These are phyloP conservation scores for Millerozyma acaciae DNA, from an alignment of 805 yeast species.

Conservation along the genomic window DNA sequence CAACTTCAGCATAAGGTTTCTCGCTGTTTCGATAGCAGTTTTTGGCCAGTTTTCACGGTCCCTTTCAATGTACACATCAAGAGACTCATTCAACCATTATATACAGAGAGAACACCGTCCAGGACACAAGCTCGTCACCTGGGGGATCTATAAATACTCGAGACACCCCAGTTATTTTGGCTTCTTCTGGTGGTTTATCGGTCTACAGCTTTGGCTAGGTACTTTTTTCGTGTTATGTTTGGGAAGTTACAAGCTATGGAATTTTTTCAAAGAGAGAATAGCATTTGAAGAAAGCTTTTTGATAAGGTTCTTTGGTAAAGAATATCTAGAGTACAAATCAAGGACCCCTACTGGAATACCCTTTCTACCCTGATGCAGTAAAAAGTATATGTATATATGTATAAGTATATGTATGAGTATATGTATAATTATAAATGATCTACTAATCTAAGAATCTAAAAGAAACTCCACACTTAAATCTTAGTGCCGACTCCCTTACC, in stretches of 20 bases:
- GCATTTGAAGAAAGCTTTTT: constrained; percentile 65
- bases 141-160: constrained; percentile 61
- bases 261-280: constrained; percentile 69
- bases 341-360: constrained; percentile 62
- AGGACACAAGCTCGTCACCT: constrained; percentile 66
- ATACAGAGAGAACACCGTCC: constrained; percentile 50
- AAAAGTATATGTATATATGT: neutral
- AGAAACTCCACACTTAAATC: neutral
- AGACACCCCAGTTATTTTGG: constrained; percentile 94
- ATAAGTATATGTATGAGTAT: neutral
- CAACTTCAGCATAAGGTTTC: neutral
- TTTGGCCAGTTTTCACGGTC: constrained; percentile 70
- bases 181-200: constrained; percentile 90
- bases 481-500: constrained; percentile 33
- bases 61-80: constrained; percentile 83
- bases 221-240: constrained; percentile 58
- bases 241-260: constrained; percentile 57
- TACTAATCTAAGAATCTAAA: neutral
- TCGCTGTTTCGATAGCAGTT: constrained; percentile 47
- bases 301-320: constrained; percentile 64
- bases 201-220: constrained; percentile 67
- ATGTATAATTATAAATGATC: no score
- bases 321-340: constrained; percentile 52
- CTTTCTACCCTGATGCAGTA: constrained; percentile 35
- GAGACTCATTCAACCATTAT: constrained; percentile 78